Conservation (phyloP, 352 stramenopile species). For the Phytopythium sindhum region DNA sequence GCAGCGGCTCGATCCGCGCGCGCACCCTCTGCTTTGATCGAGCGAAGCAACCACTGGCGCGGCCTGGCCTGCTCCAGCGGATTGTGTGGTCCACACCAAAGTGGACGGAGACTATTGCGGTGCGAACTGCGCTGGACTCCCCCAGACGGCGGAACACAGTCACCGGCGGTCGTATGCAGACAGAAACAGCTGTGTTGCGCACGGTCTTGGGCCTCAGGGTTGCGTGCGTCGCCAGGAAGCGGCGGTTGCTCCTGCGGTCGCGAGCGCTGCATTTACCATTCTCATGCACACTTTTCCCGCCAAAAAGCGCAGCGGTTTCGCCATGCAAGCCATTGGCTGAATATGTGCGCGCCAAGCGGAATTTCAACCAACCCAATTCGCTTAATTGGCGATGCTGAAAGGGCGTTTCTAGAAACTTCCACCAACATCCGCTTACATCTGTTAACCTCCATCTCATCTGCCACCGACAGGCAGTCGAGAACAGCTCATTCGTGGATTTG, state of each 20-base stretch:
- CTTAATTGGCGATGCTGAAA: neutral
- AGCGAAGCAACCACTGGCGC: too few relatives aligned
- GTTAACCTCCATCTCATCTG: neutral
- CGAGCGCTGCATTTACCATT: neutral
- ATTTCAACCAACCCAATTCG: neutral
- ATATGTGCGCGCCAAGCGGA: neutral
- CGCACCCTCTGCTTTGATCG: neutral
- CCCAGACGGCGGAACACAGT: neutral
- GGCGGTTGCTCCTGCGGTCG: neutral
- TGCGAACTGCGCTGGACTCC: too few relatives aligned
- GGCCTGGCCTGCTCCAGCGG: too few relatives aligned
- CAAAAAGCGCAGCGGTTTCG: neutral
- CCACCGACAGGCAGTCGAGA: neutral
- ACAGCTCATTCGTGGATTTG: neutral
- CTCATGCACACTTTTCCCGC: neutral
- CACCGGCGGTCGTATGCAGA: neutral
- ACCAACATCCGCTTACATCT: neutral
- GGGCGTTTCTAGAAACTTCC: conserved; percentile 6
- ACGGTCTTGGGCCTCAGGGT: too few relatives aligned
- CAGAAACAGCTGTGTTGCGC: neutral
- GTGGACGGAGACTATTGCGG: too few relatives aligned
- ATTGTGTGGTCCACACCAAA: neutral
- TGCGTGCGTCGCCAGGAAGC: neutral
- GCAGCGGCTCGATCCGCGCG: neutral
- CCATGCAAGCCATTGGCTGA: neutral